These are phyloP conservation scores for Penicillium crustosum DNA, from an alignment of 2,329 filamentous ascomycete genomes.

Conservation along the genomic window DNA sequence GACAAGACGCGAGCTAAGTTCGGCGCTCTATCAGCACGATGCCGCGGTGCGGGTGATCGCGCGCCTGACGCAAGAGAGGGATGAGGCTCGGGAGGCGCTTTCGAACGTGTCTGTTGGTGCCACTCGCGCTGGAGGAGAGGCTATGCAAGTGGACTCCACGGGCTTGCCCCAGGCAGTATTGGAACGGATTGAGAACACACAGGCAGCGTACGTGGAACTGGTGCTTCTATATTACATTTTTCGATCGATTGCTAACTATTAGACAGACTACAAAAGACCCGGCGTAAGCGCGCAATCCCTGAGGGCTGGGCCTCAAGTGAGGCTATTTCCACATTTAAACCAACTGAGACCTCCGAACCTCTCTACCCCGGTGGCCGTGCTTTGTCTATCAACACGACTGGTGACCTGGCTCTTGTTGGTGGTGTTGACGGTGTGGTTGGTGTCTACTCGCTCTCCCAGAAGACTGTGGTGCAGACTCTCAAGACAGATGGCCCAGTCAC, in stretches of 20 bases:
- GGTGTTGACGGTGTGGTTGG: conserved; percentile 73
- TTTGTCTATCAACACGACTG: conserved; percentile 59
- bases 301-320: conserved; percentile 80
- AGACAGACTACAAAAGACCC: conserved; percentile 75
- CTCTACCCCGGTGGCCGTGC: conserved; percentile 60
- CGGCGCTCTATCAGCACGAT: conserved; percentile 94
- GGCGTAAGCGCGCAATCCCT: conserved; percentile 85
- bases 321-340: conserved; percentile 61
- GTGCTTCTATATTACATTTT: background rate
- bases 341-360: conserved; percentile 55
- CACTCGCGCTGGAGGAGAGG: conserved; percentile 64
- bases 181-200: conserved; percentile 74
- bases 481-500: conserved; percentile 67
- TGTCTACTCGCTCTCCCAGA: conserved; percentile 74
- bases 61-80: conserved; percentile 82
- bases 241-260: conserved; percentile 21
- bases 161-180: conserved; percentile 70
- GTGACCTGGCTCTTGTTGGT: conserved; percentile 69
- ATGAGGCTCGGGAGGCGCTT: conserved; percentile 86
- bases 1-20: conserved; percentile 89
- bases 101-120: conserved; percentile 77
- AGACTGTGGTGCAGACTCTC: conserved; percentile 70
- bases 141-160: conserved; percentile 88
- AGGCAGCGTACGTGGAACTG: conserved; percentile 66
- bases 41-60: conserved; percentile 95